A percentile compares a stretch with the other conserved stretches of the same genome.
Conservation (phyloP, 2,329 filamentous ascomycete genomes). For the Monilinia fructicola region DNA sequence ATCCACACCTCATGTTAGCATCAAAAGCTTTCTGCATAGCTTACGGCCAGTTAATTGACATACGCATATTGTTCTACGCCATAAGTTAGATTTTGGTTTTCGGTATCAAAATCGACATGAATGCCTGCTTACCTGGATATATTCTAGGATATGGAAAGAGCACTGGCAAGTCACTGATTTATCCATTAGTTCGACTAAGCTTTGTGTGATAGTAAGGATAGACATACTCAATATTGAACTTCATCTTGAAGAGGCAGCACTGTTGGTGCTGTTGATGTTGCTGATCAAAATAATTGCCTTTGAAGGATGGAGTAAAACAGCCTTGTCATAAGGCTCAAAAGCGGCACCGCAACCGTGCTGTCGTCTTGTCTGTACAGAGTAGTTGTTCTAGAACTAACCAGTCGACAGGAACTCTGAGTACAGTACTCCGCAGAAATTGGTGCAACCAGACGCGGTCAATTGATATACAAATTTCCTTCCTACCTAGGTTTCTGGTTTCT, state of each 20-base stretch:
- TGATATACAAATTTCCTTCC: too few relatives aligned
- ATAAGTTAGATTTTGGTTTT: slow-evolving; percentile 39
- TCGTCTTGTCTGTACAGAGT: too few relatives aligned
- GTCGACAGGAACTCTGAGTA: not conserved
- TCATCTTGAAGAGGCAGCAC: slow-evolving; percentile 53
- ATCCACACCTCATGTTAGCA: slow-evolving; percentile 30
- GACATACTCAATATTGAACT: slow-evolving; percentile 71
- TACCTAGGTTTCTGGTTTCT: not conserved
- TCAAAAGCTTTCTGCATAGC: not conserved
- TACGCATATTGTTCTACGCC: slow-evolving; percentile 68
- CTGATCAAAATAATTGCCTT: not conserved
- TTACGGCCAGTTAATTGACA: slow-evolving; percentile 26
- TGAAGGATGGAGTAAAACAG: slow-evolving; percentile 13
- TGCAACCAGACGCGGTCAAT: not conserved
- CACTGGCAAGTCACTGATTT: slow-evolving; percentile 61
- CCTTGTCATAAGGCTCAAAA: slow-evolving; percentile 18
- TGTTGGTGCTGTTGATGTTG: slow-evolving; percentile 17
- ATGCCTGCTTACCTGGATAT: slow-evolving; percentile 52
- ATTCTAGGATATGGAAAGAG: slow-evolving; percentile 75
- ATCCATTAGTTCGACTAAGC: slow-evolving; percentile 26
- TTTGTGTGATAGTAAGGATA: not conserved
- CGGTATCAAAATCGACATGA: not conserved
- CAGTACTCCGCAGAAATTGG: too few relatives aligned
- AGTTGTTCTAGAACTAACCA: not conserved
- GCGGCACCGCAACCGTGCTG: slow-evolving; percentile 15